phyloP scores from a whole-genome alignment of 108 stramenopile species.

The Mediolabrus comicus region DNA sequence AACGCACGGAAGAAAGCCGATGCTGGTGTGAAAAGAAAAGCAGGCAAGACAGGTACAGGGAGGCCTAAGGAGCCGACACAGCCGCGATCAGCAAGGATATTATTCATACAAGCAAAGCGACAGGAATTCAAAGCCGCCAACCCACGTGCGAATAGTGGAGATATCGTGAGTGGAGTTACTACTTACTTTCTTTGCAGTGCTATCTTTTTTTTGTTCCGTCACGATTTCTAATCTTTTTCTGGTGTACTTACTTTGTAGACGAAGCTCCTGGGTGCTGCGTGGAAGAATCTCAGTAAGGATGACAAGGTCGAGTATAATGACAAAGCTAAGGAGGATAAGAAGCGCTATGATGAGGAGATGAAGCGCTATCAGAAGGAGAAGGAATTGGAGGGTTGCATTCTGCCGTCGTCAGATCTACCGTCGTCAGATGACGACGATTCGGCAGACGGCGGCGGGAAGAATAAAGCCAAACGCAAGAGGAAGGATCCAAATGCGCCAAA shows the following conservation, averaged over 20 bases:
- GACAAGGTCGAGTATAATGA: constrained; percentile 45
- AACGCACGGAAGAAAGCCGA: constrained; percentile 52
- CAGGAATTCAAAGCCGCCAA: constrained; percentile 27
- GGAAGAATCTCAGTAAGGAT: constrained; percentile 34
- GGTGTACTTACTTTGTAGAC: too few species aligned
- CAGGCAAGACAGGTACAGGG: too few species aligned
- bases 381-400: constrained; percentile 57
- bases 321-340: constrained; percentile 50
- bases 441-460: neutral
- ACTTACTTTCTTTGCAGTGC: neutral
- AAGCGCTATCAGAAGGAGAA: too few species aligned
- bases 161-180: constrained; percentile 43
- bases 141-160: constrained; percentile 15
- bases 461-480: constrained; percentile 15
- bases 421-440: neutral
- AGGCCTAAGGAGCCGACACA: too few species aligned
- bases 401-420: too few species aligned
- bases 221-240: neutral
- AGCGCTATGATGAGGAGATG: constrained; percentile 58
- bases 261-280: constrained; percentile 48
- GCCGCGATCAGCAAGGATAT: constrained; percentile 8
- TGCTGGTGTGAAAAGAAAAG: too few species aligned
- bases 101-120: constrained; percentile 37
- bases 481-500: constrained; percentile 48
- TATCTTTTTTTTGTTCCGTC: neutral